A percentile compares a stretch with the other conserved stretches of the same genome.
Conservation (phyloP, 345 rosid species). For the Capsella bursapastoris region DNA sequence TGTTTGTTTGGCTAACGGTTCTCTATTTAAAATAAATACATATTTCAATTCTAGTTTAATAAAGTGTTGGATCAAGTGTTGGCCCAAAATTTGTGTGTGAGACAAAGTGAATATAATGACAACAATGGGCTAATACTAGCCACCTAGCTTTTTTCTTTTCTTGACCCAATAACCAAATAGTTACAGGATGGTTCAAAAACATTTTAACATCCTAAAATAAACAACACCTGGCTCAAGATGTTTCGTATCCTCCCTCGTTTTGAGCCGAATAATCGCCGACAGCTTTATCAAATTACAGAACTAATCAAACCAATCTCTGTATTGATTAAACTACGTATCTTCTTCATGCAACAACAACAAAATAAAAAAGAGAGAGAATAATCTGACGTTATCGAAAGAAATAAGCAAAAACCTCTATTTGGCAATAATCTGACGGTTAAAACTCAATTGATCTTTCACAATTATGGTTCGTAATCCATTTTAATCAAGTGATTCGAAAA, state of each 20-base stretch:
- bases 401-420: not conserved
- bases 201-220: not conserved
- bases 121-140: conserved; percentile 1
- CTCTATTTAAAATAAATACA: not conserved
- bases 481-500: not conserved
- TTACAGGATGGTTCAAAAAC: not conserved
- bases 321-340: no score
- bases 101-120: not conserved
- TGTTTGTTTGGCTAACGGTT: not conserved
- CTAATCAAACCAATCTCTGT: not conserved
- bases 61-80: not conserved
- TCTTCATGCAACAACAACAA: not conserved
- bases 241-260: not conserved
- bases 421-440: not conserved
- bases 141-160: not conserved
- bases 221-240: not conserved
- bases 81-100: not conserved
- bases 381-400: not conserved
- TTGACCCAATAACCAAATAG: not conserved
- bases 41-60: not conserved
- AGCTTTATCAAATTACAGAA: not conserved
- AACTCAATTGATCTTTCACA: conserved; percentile 9
- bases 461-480: conserved; percentile 16
- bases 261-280: not conserved
- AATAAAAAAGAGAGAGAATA: not conserved